Conservation (phyloP, 2,329 filamentous ascomycete genomes). For the Calonectria pauciramosa region DNA sequence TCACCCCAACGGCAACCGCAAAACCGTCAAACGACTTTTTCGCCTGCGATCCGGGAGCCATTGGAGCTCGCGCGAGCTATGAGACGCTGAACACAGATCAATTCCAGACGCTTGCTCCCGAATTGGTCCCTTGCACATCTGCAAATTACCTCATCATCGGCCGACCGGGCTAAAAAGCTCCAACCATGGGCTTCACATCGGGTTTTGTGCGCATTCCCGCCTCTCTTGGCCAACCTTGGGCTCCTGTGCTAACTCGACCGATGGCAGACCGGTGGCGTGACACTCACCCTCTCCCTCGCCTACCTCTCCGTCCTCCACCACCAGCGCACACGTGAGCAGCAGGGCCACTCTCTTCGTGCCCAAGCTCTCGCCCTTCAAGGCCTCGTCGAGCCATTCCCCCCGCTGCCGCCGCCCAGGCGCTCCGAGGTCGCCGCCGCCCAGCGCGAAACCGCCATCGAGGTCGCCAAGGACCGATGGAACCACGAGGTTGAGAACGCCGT, state of each 20-base stretch:
- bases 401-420: constrained; percentile 63
- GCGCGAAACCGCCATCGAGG: constrained; percentile 71
- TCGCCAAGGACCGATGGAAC: constrained; percentile 85
- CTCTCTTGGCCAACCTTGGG: background rate
- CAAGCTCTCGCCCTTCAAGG: constrained; percentile 68
- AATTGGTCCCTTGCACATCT: constrained; percentile 37
- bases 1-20: constrained; percentile 30
- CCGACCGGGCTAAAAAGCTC: constrained; percentile 42
- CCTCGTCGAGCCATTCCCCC: constrained; percentile 64
- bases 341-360: constrained; percentile 68
- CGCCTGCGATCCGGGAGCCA: constrained; percentile 39
- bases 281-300: constrained; percentile 79
- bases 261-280: constrained; percentile 78
- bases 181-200: constrained; percentile 78
- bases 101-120: constrained; percentile 30
- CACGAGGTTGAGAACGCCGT: constrained; percentile 77
- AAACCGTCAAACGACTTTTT: constrained; percentile 27
- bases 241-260: background rate
- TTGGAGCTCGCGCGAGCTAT: constrained; percentile 50
- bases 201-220: constrained; percentile 75
- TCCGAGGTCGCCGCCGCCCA: constrained; percentile 65
- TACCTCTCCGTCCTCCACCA: constrained; percentile 81
- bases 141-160: constrained; percentile 49
- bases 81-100: constrained; percentile 46
- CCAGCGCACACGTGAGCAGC: constrained; percentile 74